Evolutionary conservation across 2,329 filamentous ascomycete genomes (phyloP), one percentile per base, ranked within the genome.

Genomic region (Coniochaeta sp.): DNA sequence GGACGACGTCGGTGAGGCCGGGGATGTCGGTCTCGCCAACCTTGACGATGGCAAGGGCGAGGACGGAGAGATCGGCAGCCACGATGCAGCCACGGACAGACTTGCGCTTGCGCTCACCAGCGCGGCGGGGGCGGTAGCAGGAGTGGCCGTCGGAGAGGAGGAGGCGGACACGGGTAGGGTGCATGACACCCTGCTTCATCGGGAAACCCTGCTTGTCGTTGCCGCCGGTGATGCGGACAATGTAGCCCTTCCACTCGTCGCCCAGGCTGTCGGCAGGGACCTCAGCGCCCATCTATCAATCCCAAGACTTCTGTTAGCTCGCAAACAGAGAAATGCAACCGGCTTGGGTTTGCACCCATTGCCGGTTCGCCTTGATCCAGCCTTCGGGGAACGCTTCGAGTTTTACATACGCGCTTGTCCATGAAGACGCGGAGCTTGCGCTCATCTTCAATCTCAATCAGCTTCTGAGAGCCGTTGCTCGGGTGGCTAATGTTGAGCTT

Each of bases 191-290:
- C 89, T 99, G 96, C 92, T 99, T 99, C 95, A 99, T 99, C 73
- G 95, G 95, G 88, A 99, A 99, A 85, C 95, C 95, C 87, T 99
- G 96, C 91, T 99, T 99, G 90, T 99, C 95, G 90, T 99, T 99
- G 78, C 96, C 95, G 76, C 95, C 96, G 74, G 95, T 99, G 85
- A 99, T 98, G 79, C 88, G 89, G 89, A 99, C 92, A 84, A 99
- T 89, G 86, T 99, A 99, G 81, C 95, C 95, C 87, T 97, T 97
- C 90, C 96, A 99, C 84, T 99, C 95, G 77, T 98, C 93, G 75
- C 95, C 95, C 75, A 99, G 86, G 77, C 88, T 89, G 84, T 99
- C 96, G 75, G 89, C 95, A 72, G 90, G 81, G 72, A 99, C 90
- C 84, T 97, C 91, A 74, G 89, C 86, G 75, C 91, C 91, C 91